phyloP scores from a whole-genome alignment of 2,329 filamentous ascomycete genomes.

The Westerdykella aurantiaca region DNA sequence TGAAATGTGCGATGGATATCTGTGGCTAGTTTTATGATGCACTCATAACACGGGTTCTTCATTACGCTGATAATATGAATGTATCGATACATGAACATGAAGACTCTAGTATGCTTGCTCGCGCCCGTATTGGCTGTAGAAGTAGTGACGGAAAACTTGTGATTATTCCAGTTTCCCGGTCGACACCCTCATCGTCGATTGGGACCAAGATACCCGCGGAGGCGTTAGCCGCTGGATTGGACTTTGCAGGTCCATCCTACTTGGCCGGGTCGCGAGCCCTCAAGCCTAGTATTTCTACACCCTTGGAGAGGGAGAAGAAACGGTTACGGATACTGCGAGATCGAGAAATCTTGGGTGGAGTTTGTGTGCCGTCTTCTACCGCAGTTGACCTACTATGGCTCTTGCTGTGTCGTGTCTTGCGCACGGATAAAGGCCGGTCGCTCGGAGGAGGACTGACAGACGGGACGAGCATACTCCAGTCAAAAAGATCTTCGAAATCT shows the following conservation, averaged over 20 bases:
- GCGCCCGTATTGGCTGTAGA: no score
- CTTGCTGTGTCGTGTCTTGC: slow-evolving; percentile 27
- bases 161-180: no score
- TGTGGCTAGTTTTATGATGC: no score
- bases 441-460: slow-evolving; percentile 25
- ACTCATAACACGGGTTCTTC: no score
- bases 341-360: neutral
- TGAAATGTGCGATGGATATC: neutral
- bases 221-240: no score
- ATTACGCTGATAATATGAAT: no score
- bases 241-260: no score
- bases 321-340: neutral
- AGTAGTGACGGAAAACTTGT: no score
- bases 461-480: neutral
- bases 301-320: neutral
- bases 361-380: neutral
- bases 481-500: neutral
- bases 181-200: no score
- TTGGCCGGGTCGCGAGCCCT: neutral
- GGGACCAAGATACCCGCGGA: no score
- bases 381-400: slow-evolving; percentile 12
- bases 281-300: neutral
- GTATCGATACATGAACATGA: no score
- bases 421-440: slow-evolving; percentile 27
- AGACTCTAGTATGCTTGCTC: no score